Evolutionary conservation across 2,329 filamentous ascomycete species (phyloP).

Genomic region (Chalaropsis thielavioides): DNA sequence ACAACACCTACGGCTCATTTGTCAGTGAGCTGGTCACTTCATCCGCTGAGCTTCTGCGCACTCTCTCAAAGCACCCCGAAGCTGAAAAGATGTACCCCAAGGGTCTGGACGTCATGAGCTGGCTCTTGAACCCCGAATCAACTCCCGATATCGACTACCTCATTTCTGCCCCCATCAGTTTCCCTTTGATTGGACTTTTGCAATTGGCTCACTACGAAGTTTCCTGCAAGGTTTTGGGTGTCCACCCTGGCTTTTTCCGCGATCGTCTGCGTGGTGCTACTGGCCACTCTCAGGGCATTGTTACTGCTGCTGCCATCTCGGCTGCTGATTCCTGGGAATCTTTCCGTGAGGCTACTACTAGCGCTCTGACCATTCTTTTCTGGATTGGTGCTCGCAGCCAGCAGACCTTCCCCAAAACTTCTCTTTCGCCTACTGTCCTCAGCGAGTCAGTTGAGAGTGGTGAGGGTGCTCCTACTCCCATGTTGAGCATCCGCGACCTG

Average conservation of each 20-base stretch:
- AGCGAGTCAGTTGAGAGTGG: conserved; percentile 89
- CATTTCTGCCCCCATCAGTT: conserved; percentile 85
- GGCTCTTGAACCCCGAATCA: conserved; percentile 77
- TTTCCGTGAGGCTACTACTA: conserved; percentile 63
- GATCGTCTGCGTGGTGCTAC: conserved; percentile 77
- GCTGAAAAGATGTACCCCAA: conserved; percentile 95
- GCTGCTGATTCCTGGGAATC: conserved; percentile 88
- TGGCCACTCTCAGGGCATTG: conserved; percentile 91
- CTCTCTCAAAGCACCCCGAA: conserved; percentile 63
- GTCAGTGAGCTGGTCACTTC: conserved; percentile 70
- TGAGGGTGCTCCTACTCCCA: conserved; percentile 89
- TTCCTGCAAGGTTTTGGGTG: conserved; percentile 79
- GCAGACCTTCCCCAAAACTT: conserved; percentile 91
- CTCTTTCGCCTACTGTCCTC: conserved; percentile 75
- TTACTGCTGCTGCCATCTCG: conserved; percentile 82
- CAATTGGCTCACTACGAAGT: conserved; percentile 94
- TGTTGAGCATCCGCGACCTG: conserved; percentile 93
- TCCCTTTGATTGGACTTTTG: conserved; percentile 88
- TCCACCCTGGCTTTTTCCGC: conserved; percentile 75
- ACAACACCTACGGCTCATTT: conserved; percentile 81
- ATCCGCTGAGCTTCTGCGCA: conserved; percentile 77
- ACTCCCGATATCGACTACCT: conserved; percentile 92
- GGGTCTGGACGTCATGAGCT: conserved; percentile 86
- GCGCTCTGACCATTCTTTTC: conserved; percentile 84
- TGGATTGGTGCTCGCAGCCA: conserved; percentile 97